Evolutionary conservation across 176 grass and related monocot species (phyloP).

Genomic region (Secale cereale): DNA sequence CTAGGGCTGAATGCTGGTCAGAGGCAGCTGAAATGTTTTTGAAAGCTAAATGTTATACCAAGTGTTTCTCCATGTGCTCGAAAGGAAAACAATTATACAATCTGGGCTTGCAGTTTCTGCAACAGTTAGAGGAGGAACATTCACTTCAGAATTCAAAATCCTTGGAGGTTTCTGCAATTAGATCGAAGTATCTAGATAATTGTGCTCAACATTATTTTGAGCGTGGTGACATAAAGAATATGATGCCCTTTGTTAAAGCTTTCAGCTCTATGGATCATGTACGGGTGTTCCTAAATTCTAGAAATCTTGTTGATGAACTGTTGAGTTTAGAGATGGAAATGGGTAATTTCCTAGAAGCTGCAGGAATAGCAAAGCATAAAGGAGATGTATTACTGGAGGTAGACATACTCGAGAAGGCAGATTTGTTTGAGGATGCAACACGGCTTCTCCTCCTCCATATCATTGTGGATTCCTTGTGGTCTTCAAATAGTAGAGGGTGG

Average conservation of each 20-base stretch:
- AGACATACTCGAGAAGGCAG: slow-evolving; percentile 54
- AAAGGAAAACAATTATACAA: slow-evolving; percentile 46
- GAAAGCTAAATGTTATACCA: slow-evolving; percentile 58
- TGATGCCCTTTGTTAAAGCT: slow-evolving; percentile 62
- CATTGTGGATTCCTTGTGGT: slow-evolving; percentile 56
- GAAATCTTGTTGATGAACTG: slow-evolving; percentile 51
- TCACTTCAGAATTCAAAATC: slow-evolving; percentile 13
- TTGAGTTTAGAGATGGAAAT: slow-evolving; percentile 65
- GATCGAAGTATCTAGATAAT: slow-evolving; percentile 42
- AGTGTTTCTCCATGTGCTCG: slow-evolving; percentile 59
- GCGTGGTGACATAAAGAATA: slow-evolving; percentile 45
- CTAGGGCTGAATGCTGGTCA: slow-evolving; percentile 35
- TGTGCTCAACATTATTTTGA: slow-evolving; percentile 43
- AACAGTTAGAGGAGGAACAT: slow-evolving; percentile 42
- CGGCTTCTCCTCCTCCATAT: slow-evolving; percentile 48
- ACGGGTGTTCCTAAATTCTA: slow-evolving; percentile 45
- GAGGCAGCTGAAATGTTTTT: slow-evolving; percentile 60
- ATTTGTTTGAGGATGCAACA: slow-evolving; percentile 47
- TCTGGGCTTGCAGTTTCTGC: slow-evolving; percentile 43
- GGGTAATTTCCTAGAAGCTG: slow-evolving; percentile 64
- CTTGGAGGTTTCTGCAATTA: slow-evolving; percentile 13
- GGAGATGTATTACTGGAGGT: slow-evolving; percentile 59
- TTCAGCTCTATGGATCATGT: slow-evolving; percentile 53
- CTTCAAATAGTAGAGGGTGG: slow-evolving; percentile 53
- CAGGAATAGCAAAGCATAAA: slow-evolving; percentile 46